Percentiles rank a stretch among this genome's conserved stretches.
Conservation (phyloP, 75 land plant genomes). For the Selaginella tamariscina region DNA sequence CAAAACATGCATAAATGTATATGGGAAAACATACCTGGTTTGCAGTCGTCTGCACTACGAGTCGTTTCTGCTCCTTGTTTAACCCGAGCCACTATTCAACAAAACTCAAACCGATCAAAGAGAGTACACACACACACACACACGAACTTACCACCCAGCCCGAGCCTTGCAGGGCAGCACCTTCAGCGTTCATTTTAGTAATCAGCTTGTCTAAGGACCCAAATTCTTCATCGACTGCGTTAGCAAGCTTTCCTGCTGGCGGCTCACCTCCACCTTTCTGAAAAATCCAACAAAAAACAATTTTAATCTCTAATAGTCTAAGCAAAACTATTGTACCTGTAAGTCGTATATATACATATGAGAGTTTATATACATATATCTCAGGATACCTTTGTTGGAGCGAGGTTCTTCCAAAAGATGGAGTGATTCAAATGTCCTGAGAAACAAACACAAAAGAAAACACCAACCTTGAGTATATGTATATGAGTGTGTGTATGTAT, state of each 20-base stretch:
- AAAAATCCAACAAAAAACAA: neutral
- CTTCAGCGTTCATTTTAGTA: conserved; percentile 60
- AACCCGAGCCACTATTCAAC: conserved; percentile 69
- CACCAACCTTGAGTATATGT: neutral
- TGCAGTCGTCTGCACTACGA: conserved; percentile 70
- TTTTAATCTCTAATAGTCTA: neutral
- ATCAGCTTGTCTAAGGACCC: conserved; percentile 62
- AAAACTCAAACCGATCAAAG: neutral
- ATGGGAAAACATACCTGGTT: conserved; percentile 51
- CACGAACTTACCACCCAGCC: conserved; percentile 93
- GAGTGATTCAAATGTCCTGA: conserved; percentile 91
- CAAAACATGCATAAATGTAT: conserved; percentile 12
- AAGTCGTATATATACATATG: too few relatives aligned
- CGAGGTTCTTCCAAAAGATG: conserved; percentile 87
- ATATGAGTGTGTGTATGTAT: neutral
- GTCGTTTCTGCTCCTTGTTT: conserved; percentile 64
- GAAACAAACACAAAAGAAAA: conserved; percentile 1
- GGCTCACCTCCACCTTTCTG: conserved; percentile 89
- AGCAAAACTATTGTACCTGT: too few relatives aligned
- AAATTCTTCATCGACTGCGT: conserved; percentile 58
- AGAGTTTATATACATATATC: too few relatives aligned
- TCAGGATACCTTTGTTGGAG: conserved; percentile 47
- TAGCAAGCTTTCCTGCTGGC: conserved; percentile 49
- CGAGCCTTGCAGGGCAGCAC: conserved; percentile 94
- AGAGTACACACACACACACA: neutral